Evolutionary conservation across 768 basidiomycete species (phyloP).

Genomic region (Candolleomyces eurysporus): DNA sequence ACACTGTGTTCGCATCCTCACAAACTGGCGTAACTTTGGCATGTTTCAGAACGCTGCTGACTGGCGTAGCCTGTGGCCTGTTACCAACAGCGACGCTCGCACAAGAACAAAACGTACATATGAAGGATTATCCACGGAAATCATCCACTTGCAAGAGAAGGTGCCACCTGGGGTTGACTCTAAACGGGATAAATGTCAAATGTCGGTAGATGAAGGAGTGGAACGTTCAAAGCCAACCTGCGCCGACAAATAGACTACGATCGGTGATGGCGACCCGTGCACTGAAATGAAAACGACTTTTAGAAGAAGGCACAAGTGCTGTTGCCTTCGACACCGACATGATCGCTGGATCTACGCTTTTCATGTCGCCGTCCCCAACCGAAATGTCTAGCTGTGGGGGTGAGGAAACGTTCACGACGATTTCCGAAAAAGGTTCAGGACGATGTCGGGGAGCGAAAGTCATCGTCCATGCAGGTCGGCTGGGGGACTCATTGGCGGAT

Average conservation of each 20-base stretch:
- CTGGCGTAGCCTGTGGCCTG: conserved; percentile 35
- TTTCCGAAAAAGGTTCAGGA: not conserved
- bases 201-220: not conserved
- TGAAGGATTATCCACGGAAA: conserved; percentile 50
- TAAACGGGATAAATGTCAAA: conserved; percentile 12
- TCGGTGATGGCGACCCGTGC: conserved; percentile 47
- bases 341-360: not conserved
- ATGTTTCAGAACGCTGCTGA: conserved; percentile 42
- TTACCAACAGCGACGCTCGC: not conserved
- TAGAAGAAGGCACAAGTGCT: conserved; percentile 11
- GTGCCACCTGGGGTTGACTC: conserved; percentile 26
- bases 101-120: conserved; percentile 35
- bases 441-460: conserved; percentile 26
- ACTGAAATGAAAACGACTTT: conserved; percentile 49
- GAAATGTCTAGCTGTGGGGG: not conserved
- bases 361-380: not conserved
- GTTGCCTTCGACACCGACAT: not conserved
- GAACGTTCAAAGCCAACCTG: conserved; percentile 27
- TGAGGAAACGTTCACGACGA: not conserved
- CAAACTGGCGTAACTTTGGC: conserved; percentile 32
- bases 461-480: conserved; percentile 30
- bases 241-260: conserved; percentile 44
- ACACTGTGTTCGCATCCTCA: conserved; percentile 15
- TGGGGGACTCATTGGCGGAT: conserved; percentile 7
- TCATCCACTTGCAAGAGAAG: conserved; percentile 52